Evolutionary conservation across 106 monocot species (phyloP).

Genomic region (Dendrobium catenatum): DNA sequence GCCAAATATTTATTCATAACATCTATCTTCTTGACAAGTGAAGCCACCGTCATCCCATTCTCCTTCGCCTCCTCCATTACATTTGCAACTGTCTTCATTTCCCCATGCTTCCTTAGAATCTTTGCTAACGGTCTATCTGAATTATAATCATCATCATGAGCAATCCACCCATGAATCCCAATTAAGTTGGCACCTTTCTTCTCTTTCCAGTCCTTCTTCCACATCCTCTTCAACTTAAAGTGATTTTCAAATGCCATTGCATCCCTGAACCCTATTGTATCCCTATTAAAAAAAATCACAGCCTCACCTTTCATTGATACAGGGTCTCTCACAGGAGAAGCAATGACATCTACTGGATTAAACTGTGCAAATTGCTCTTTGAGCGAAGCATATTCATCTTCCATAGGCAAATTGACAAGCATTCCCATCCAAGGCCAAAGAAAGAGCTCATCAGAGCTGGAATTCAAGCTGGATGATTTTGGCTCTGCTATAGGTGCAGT

Average conservation of each 20-base stretch:
- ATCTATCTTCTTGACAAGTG: slow-evolving; percentile 32
- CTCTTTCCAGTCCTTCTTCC: slow-evolving; percentile 62
- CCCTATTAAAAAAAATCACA: slow-evolving; percentile 50
- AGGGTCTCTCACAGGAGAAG: slow-evolving; percentile 28
- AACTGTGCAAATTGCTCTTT: slow-evolving; percentile 51
- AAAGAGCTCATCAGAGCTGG: slow-evolving; percentile 31
- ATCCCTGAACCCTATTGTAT: slow-evolving; percentile 74
- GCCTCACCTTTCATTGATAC: slow-evolving; percentile 36
- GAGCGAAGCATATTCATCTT: slow-evolving; percentile 34
- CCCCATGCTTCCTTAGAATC: slow-evolving; percentile 49
- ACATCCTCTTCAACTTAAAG: slow-evolving; percentile 32
- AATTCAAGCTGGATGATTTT: not conserved
- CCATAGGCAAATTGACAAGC: slow-evolving; percentile 45
- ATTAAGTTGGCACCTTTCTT: slow-evolving; percentile 15
- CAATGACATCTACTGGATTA: slow-evolving; percentile 48
- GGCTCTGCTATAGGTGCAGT: not conserved
- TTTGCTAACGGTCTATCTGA: slow-evolving; percentile 29
- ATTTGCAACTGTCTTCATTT: slow-evolving; percentile 55
- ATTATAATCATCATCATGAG: slow-evolving; percentile 46
- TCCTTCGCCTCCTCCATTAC: slow-evolving; percentile 22
- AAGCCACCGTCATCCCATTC: slow-evolving; percentile 34
- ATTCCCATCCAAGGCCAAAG: slow-evolving; percentile 88
- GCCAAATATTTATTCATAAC: slow-evolving; percentile 21
- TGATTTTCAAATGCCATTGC: slow-evolving; percentile 77
- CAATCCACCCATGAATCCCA: slow-evolving; percentile 62